Conservation (phyloP, 1,139 yeast genomes). For the Debaryomycetaceae sp. region DNA sequence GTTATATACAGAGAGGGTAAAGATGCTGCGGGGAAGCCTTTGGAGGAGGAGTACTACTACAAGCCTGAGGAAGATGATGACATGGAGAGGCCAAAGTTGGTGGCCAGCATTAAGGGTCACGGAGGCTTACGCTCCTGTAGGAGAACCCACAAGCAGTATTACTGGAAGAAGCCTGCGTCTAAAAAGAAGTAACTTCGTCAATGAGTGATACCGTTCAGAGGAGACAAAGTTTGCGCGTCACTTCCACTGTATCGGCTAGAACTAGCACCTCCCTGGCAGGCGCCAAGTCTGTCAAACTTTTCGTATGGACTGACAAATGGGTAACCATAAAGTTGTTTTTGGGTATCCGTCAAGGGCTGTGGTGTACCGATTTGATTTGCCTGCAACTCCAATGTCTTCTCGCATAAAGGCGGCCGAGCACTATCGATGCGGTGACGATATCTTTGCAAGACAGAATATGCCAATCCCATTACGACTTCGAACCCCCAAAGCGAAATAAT, state of each 20-base stretch:
- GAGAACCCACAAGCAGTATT: constrained; percentile 88
- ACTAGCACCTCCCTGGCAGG: no score
- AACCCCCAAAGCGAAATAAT: constrained; percentile 47
- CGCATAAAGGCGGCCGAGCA: neutral
- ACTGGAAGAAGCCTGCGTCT: constrained; percentile 74
- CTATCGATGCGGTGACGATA: no score
- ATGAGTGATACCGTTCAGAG: no score
- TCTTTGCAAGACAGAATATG: no score
- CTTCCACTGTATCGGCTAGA: no score
- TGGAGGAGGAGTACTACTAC: constrained; percentile 91
- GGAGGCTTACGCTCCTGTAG: constrained; percentile 84
- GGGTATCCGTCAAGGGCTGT: constrained; percentile 22
- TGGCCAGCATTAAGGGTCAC: constrained; percentile 74
- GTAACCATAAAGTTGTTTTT: constrained; percentile 25
- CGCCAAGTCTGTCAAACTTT: no score
- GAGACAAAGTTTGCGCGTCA: no score
- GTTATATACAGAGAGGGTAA: constrained; percentile 83
- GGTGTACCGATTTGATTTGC: constrained; percentile 25
- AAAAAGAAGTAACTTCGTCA: constrained; percentile 27
- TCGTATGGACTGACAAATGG: constrained; percentile 23
- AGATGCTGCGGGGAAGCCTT: constrained; percentile 93
- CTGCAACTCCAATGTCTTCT: constrained; percentile 8
- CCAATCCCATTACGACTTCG: constrained; percentile 38
- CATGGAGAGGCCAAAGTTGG: constrained; percentile 60
- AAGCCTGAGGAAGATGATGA: constrained; percentile 80